Evolutionary conservation across 306 rosid genomes (phyloP), one percentile per base, ranked within the genome.

Genomic region (Heteromeles arbutifolia): DNA sequence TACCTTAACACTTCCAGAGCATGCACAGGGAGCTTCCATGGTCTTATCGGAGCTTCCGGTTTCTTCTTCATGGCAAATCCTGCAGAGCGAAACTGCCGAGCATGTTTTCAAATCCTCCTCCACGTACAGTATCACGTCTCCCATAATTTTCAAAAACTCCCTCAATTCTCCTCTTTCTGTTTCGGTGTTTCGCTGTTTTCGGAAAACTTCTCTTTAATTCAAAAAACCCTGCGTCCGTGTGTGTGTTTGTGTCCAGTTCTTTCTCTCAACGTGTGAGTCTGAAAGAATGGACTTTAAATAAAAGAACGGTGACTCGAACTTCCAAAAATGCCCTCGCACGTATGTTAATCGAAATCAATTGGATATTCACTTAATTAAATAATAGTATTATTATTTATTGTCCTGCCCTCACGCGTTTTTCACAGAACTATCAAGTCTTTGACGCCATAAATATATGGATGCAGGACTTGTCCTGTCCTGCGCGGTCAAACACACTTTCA

Each of bases 1-100:
- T 73, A 90, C 99, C 99, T 92, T 89, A 67, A 90, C 89, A 32
- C 98, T 96, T 11, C 98, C 99, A 29, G 99, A 96, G 85, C 99
- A 96, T 79, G 99, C 82, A 78, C 99, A 96, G 48, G 99, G 98
- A 78, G 98, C 87, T 87, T 96, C 99, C 77, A 96, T 82, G 81
- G 71, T 86, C 54, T 71, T 65, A 5, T 15, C 54, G 21, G 83
- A 69, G 80, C 79, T 89, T 74, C 88, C 97, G 67, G 87, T 85
- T 48, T 90, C 96, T 54, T 90, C 98, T 72, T 96, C 99, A 34
- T 96, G 99, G 71, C 99, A 96, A 64, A 96, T 96, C 80, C 99
- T 88, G 80, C 99, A 96, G 81, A 78, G 78, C 17, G 84, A 81
- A 78, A 83, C 52, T 32, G 76, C 82, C 57, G 73, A 89, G 37